phyloP scores from a whole-genome alignment of 2,329 filamentous ascomycete genomes.

The Epichloe glyceriae region DNA sequence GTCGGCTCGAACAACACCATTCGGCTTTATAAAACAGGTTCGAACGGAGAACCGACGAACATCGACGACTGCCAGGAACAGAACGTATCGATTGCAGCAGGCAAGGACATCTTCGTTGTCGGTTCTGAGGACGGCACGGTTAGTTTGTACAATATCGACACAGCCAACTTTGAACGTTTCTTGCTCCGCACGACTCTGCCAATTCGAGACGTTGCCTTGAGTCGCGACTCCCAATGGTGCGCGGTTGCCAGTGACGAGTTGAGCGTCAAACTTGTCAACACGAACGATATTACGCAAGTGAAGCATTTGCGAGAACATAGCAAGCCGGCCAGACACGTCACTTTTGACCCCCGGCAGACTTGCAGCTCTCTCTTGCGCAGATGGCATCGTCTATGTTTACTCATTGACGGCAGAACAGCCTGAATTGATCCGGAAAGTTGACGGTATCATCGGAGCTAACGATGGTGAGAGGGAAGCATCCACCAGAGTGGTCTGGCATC shows the following conservation, averaged over 20 bases:
- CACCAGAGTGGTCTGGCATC: slow-evolving; percentile 75
- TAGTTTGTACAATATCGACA: slow-evolving; percentile 74
- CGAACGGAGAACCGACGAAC: slow-evolving; percentile 81
- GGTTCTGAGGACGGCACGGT: slow-evolving; percentile 95
- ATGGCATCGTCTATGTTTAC: slow-evolving; percentile 85
- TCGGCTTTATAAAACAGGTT: slow-evolving; percentile 82
- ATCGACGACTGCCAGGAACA: slow-evolving; percentile 85
- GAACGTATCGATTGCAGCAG: slow-evolving; percentile 66
- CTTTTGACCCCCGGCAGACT: slow-evolving; percentile 70
- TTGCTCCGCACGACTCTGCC: slow-evolving; percentile 76
- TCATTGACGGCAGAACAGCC: slow-evolving; percentile 67
- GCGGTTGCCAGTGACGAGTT: slow-evolving; percentile 96
- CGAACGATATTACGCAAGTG: slow-evolving; percentile 62
- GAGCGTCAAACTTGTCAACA: slow-evolving; percentile 78
- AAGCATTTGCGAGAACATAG: slow-evolving; percentile 71
- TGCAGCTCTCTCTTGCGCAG: slow-evolving; percentile 71
- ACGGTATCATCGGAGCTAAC: slow-evolving; percentile 68
- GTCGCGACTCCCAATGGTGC: slow-evolving; percentile 71
- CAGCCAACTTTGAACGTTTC: slow-evolving; percentile 64
- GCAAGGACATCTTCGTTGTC: slow-evolving; percentile 71
- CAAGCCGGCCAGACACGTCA: slow-evolving; percentile 80
- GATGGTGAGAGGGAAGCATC: slow-evolving; percentile 64
- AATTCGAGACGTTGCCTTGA: slow-evolving; percentile 73
- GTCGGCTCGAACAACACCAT: slow-evolving; percentile 90
- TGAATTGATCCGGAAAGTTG: slow-evolving; percentile 68